Conservation (phyloP, 129 eudicot genomes). For the Ambrosia trifida region DNA sequence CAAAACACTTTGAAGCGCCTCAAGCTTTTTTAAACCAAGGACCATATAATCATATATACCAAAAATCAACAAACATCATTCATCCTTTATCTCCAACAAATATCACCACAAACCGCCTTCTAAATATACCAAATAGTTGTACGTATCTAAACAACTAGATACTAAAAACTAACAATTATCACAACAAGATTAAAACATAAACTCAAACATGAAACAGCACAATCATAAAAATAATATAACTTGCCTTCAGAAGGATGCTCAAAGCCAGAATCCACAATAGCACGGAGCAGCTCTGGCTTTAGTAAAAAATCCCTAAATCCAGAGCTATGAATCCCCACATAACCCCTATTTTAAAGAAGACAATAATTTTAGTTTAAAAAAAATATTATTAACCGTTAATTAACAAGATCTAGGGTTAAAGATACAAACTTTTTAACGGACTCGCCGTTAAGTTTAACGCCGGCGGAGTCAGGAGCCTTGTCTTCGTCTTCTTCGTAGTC, state of each 20-base stretch:
- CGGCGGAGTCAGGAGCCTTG: conserved; percentile 26
- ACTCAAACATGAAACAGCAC: not conserved
- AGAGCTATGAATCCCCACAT: conserved; percentile 88
- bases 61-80: no score
- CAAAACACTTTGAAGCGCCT: no score
- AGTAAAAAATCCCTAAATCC: conserved; percentile 92
- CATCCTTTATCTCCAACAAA: not conserved
- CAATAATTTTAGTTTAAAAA: not conserved
- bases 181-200: not conserved
- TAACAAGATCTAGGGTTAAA: not conserved
- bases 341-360: conserved; percentile 51
- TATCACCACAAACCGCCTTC: not conserved
- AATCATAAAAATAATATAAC: conserved; percentile 17
- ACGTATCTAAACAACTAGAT: not conserved
- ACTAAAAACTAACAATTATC: not conserved
- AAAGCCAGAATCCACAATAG: conserved; percentile 88
- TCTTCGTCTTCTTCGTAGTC: conserved; percentile 33
- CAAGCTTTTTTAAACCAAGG: no score
- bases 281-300: conserved; percentile 86
- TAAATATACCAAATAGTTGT: not conserved
- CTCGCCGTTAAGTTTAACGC: conserved; percentile 28
- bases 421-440: conserved; percentile 23
- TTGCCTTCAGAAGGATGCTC: conserved; percentile 98
- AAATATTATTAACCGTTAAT: not conserved
- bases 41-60: no score